Percentiles rank a stretch among this genome's conserved stretches.
These are phyloP conservation scores for Yamadazyma sp. DNA, from an alignment of 1,139 yeast genomes.

Conservation along the genomic window DNA sequence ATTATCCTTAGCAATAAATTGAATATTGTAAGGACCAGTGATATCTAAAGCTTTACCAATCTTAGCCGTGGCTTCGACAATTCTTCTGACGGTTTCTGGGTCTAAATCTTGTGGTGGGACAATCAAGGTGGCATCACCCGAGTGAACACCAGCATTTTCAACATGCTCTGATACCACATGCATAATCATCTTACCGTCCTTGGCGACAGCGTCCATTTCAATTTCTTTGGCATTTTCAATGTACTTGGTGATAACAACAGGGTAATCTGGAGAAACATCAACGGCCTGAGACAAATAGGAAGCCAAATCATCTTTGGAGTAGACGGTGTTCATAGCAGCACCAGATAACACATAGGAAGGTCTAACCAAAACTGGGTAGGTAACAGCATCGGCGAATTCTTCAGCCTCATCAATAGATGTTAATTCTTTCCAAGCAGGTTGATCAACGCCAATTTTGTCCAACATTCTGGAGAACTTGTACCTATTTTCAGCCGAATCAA, in stretches of 20 bases:
- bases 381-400: slow-evolving; percentile 84
- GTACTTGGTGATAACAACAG: slow-evolving; percentile 95
- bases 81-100: slow-evolving; percentile 86
- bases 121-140: slow-evolving; percentile 97
- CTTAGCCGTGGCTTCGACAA: slow-evolving; percentile 93
- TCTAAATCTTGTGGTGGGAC: slow-evolving; percentile 97
- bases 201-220: slow-evolving; percentile 98
- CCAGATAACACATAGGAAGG: slow-evolving; percentile 98
- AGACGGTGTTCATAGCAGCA: slow-evolving; percentile 98
- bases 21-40: slow-evolving; percentile 98
- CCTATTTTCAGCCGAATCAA: slow-evolving; percentile 97
- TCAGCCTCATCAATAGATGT: slow-evolving; percentile 94
- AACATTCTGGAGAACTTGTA: slow-evolving; percentile 97
- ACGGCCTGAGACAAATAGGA: slow-evolving; percentile 90
- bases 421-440: slow-evolving; percentile 98
- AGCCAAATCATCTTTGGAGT: slow-evolving; percentile 85
- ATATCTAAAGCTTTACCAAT: slow-evolving; percentile 94
- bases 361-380: slow-evolving; percentile 95
- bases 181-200: slow-evolving; percentile 91
- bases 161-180: slow-evolving; percentile 99
- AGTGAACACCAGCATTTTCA: slow-evolving; percentile 98
- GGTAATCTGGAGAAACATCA: slow-evolving; percentile 96
- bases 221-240: slow-evolving; percentile 97
- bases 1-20: slow-evolving; percentile 88
- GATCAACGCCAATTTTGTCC: slow-evolving; percentile 96